These are phyloP conservation scores for Jacaranda copaia DNA, from an alignment of 257 asterid genomes.

Conservation along the genomic window DNA sequence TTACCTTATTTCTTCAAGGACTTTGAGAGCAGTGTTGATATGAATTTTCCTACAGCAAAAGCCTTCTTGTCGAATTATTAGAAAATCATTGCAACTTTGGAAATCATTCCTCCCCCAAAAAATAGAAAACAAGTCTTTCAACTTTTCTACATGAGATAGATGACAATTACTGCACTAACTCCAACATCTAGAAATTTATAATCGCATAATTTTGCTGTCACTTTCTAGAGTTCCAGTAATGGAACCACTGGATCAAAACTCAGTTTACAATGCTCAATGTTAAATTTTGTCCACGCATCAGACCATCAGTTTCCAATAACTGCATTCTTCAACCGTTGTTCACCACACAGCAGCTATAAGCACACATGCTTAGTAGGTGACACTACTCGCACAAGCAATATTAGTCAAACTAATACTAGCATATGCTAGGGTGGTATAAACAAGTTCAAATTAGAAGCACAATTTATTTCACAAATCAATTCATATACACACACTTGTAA, in stretches of 20 bases:
- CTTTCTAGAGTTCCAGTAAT: constrained; percentile 7
- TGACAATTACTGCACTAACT: neutral
- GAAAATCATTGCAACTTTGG: neutral
- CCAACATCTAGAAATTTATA: neutral
- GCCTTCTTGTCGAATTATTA: neutral
- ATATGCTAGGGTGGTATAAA: constrained; percentile 21
- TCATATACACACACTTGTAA: constrained; percentile 36
- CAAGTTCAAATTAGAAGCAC: constrained; percentile 32
- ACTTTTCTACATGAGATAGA: constrained; percentile 22
- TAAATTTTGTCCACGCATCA: neutral
- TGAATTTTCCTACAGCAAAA: constrained; percentile 31
- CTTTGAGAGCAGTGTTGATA: constrained; percentile 23
- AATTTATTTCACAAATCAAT: constrained; percentile 41
- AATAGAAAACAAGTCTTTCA: neutral
- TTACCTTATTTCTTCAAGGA: constrained; percentile 20
- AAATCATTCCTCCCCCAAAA: neutral
- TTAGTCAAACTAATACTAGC: constrained; percentile 17
- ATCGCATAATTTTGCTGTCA: constrained; percentile 10
- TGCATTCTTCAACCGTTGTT: constrained; percentile 16
- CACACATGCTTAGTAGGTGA: constrained; percentile 19
- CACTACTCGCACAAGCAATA: constrained; percentile 21
- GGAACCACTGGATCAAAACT: neutral
- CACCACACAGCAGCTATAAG: constrained; percentile 18
- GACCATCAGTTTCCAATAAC: constrained; percentile 19
- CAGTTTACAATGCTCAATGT: constrained; percentile 3